These are phyloP conservation scores for Medicago arabica DNA, from an alignment of 306 rosid species.

Conservation along the genomic window DNA sequence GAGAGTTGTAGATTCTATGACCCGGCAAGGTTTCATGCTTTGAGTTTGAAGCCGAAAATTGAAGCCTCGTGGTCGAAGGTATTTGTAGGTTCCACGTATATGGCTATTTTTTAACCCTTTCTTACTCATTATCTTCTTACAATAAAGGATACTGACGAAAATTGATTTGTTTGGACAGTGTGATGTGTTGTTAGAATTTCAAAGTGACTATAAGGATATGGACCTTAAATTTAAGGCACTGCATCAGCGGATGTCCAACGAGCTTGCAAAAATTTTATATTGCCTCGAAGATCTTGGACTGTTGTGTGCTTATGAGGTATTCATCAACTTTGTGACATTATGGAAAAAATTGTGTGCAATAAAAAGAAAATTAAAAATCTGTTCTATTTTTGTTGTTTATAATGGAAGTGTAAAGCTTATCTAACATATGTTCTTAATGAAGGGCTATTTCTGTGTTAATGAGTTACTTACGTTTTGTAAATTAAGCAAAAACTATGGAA, in stretches of 20 bases:
- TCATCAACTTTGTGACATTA: constrained; percentile 29
- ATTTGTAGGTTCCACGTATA: constrained; percentile 34
- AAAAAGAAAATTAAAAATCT: constrained; percentile 5
- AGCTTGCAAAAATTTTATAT: constrained; percentile 64
- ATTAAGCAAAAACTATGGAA: constrained; percentile 12
- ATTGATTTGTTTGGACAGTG: constrained; percentile 57
- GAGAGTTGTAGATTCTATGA: constrained; percentile 70
- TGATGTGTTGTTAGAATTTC: constrained; percentile 57
- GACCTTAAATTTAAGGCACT: constrained; percentile 58
- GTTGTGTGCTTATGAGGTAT: constrained; percentile 88
- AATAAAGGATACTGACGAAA: constrained; percentile 34
- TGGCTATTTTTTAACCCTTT: constrained; percentile 8
- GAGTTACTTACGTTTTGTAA: constrained; percentile 12
- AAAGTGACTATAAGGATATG: constrained; percentile 56
- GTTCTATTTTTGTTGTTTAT: constrained; percentile 3
- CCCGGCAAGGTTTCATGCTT: constrained; percentile 48
- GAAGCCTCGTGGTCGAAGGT: constrained; percentile 81
- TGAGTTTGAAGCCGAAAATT: constrained; percentile 69
- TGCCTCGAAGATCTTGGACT: constrained; percentile 90
- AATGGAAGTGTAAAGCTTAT: constrained; percentile 18
- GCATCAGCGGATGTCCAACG: constrained; percentile 61
- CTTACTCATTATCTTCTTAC: constrained; percentile 19
- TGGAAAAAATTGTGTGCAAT: constrained; percentile 6
- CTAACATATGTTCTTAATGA: constrained; percentile 17
- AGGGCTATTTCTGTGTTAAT: constrained; percentile 1